A percentile compares a stretch with the other conserved stretches of the same genome.
phyloP scores from a whole-genome alignment of 805 yeast genomes.

The Metschnikowia drakensbergensis region DNA sequence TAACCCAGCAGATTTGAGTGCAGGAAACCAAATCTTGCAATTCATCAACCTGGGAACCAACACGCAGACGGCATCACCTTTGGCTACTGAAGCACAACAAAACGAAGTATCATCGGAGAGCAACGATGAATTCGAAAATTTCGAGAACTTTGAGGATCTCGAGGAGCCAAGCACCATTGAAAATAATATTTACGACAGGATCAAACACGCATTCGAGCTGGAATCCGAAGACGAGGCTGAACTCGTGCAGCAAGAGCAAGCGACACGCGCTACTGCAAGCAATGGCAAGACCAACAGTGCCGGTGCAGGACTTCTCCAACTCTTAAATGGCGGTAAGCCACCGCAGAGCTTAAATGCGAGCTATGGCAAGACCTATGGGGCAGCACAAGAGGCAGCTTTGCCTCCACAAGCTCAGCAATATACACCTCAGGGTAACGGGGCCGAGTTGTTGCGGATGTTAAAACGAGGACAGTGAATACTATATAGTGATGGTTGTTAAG shows the following conservation, averaged over 20 bases:
- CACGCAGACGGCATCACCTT: constrained; percentile 1
- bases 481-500: not conserved
- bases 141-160: constrained; percentile 32
- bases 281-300: constrained; percentile 7
- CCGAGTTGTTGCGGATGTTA: constrained; percentile 20
- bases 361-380: constrained; percentile 16
- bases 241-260: not conserved
- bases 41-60: constrained; percentile 10
- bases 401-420: constrained; percentile 1
- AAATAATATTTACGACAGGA: constrained; percentile 19
- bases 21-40: constrained; percentile 20
- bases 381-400: constrained; percentile 7
- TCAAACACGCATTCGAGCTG: constrained; percentile 25
- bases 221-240: constrained; percentile 37
- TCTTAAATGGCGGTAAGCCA: constrained; percentile 13
- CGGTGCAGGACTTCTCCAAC: constrained; percentile 13
- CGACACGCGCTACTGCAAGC: not conserved
- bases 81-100: not conserved
- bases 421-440: constrained; percentile 10
- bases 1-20: constrained; percentile 15
- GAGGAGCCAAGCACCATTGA: constrained; percentile 25
- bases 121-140: constrained; percentile 26
- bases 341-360: constrained; percentile 2
- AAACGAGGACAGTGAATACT: constrained; percentile 3
- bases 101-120: not conserved